These are phyloP conservation scores for Zea mays DNA, from an alignment of 176 grass and related monocot genomes.

Conservation along the genomic window Zm-B73-REFERENCE-NAM-5.0 NC_050100.1:193449501-193450000, in stretches of 20 bases:
- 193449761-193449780: neutral
- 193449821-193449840: constrained; percentile 3
- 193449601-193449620: constrained; percentile 2
- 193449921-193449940: constrained; percentile 10
- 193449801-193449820: neutral
- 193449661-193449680: constrained; percentile 63
- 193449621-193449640: neutral
- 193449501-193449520: neutral
- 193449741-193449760: constrained; percentile 13
- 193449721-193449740: constrained; percentile 21
- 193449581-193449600: neutral
- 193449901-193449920: constrained; percentile 1
- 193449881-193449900: neutral
- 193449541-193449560: constrained; percentile 8
- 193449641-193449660: constrained; percentile 15
- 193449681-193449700: constrained; percentile 88
- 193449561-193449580: neutral
- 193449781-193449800: constrained; percentile 10
- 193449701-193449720: constrained; percentile 94
- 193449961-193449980: constrained; percentile 8
- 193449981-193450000: neutral
- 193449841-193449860: neutral
- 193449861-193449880: neutral
- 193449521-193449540: neutral
- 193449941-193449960: neutral